Evolutionary conservation across 2,329 filamentous ascomycete species (phyloP), one percentile per base, ranked within the genome.

Genomic region (Pseudogymnoascus sp.): DNA sequence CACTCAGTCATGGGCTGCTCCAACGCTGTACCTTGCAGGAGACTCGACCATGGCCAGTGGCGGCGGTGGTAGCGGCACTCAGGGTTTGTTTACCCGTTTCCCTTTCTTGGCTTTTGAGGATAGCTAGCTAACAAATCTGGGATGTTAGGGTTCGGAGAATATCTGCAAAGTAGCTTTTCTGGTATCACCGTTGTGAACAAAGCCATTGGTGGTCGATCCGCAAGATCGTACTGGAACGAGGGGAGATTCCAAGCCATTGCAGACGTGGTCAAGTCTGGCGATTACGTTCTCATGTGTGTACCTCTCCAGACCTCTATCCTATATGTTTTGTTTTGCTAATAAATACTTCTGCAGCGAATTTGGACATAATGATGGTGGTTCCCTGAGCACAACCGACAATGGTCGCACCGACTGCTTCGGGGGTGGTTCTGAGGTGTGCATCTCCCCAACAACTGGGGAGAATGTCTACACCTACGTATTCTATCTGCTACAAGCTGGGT

Each of bases 351-450:
- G 5, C 9, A 55, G 45, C 59, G 86, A 89, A 68, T 87, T 89
- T 68, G 86, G 86, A 0, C 86, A 89, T 75, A 89, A 89, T 68
- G 86, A 89, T 66, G 85, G 84, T 22, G 84, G 84, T 2, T 63
- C 62, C n/a, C 80, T 79, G 0, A 74, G 84, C 2, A 72, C 70
- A 2, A 73, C 72, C 1, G 85, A 88, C 71, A 86, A 87, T 67
- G 82, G 82, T 2, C 79, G 84, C 14, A 82, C 80, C 2, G 83
- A 82, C 67, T 88, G 85, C 64, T 70, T 75, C 7, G 62, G 62
- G 3, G 62, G 36, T 25, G 62, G 62, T 9, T 22, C 62, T 6
- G 58, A 63, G 42, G 60, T 60, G 14, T 63, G 62, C 38, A 63
- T 63, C 35, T 63, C 62, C 6, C 58, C 55, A 11, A 52, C 28